Percentiles rank a stretch among this genome's conserved stretches.
These are phyloP conservation scores for Blumeria graminis DNA, from an alignment of 2,329 filamentous ascomycete genomes.

Conservation along the genomic window DNA sequence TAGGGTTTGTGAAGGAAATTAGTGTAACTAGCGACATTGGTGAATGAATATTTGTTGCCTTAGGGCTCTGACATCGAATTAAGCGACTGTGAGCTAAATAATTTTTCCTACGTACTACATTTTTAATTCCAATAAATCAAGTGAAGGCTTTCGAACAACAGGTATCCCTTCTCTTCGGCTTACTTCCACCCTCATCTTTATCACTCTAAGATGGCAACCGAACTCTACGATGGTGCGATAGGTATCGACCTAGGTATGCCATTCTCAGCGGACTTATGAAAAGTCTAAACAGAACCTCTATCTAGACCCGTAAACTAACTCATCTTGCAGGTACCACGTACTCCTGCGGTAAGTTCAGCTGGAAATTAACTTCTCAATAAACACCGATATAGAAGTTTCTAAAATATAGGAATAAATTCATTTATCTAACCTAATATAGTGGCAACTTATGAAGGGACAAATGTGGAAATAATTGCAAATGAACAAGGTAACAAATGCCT, in stretches of 20 bases:
- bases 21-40: too few relatives aligned
- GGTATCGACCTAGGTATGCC: constrained; percentile 95
- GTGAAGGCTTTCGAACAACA: too few relatives aligned
- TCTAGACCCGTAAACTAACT: constrained; percentile 10
- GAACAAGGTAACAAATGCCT: constrained; percentile 12
- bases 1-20: too few relatives aligned
- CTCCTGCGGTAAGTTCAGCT: constrained; percentile 38
- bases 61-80: too few relatives aligned
- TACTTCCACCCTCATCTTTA: constrained; percentile 3
- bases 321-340: constrained; percentile 70
- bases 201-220: constrained; percentile 59
- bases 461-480: constrained; percentile 61
- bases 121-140: too few relatives aligned
- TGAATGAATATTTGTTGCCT: too few relatives aligned
- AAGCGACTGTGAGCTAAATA: too few relatives aligned
- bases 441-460: constrained; percentile 96
- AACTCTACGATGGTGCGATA: constrained; percentile 98
- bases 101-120: too few relatives aligned
- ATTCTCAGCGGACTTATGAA: background rate
- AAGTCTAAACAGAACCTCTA: background rate
- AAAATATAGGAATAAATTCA: background rate
- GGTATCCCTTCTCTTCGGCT: too few relatives aligned
- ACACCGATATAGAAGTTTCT: background rate
- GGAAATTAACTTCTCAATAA: background rate
- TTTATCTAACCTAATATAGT: constrained; percentile 22